A percentile compares a stretch with the other conserved stretches of the same genome.
Evolutionary conservation across 192 early-diverging fungal species (phyloP).

Genomic region (Spizellomyces punctatus): DNA sequence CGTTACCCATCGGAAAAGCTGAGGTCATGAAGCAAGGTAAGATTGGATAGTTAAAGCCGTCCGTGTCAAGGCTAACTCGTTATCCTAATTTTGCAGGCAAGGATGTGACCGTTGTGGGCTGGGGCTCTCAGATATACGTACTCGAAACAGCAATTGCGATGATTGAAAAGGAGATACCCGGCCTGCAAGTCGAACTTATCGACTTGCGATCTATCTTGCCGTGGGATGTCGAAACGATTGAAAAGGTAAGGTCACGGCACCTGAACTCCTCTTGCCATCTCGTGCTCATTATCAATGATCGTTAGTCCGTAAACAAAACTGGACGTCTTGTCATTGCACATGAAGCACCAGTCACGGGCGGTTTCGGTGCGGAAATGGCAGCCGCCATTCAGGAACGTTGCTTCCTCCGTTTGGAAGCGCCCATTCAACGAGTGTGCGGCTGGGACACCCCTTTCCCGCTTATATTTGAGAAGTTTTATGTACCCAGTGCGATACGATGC

Average conservation of each 20-base stretch:
- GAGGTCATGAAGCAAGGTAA: conserved; percentile 77
- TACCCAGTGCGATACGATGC: conserved; percentile 81
- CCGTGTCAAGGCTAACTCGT: not conserved
- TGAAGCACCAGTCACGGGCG: conserved; percentile 88
- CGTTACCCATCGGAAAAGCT: conserved; percentile 87
- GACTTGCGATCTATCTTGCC: conserved; percentile 90
- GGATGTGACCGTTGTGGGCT: conserved; percentile 89
- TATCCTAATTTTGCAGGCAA: conserved; percentile 50
- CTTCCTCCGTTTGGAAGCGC: conserved; percentile 88
- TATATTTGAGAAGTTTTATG: conserved; percentile 91
- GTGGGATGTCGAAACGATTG: conserved; percentile 90
- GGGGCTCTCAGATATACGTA: conserved; percentile 92
- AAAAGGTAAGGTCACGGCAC: conserved; percentile 42
- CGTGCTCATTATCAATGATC: not conserved
- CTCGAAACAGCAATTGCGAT: conserved; percentile 88
- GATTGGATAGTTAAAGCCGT: not conserved
- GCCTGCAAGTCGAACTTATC: conserved; percentile 86
- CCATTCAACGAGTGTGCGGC: conserved; percentile 88
- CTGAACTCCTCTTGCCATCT: not conserved
- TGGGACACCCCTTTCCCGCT: conserved; percentile 92
- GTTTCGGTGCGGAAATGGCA: conserved; percentile 91
- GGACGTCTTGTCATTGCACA: conserved; percentile 90
- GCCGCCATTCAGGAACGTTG: conserved; percentile 87
- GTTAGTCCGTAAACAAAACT: conserved; percentile 86
- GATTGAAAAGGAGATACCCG: conserved; percentile 83